Evolutionary conservation across 352 stramenopile species (phyloP).

Genomic region (Albugo candida): DNA sequence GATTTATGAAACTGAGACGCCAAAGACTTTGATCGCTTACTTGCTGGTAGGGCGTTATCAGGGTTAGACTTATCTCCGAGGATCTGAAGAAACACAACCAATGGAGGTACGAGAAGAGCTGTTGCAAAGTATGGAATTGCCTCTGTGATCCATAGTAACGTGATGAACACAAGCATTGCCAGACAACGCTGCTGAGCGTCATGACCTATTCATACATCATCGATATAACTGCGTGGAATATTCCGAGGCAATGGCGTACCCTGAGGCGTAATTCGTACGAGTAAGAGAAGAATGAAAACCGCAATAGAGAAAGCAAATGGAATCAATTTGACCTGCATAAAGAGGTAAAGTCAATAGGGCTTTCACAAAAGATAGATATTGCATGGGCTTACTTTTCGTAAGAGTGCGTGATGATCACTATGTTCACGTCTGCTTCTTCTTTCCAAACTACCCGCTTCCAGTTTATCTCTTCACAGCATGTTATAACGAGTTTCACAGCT

Average conservation of each 20-base stretch:
- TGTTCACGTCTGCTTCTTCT: constrained; percentile 61
- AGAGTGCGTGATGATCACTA: constrained; percentile 58
- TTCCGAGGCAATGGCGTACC: constrained; percentile 10
- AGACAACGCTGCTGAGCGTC: constrained; percentile 71
- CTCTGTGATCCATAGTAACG: constrained; percentile 80
- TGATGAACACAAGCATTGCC: constrained; percentile 81
- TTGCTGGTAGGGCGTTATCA: constrained; percentile 38
- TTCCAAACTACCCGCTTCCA: constrained; percentile 78
- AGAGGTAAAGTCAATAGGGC: neutral
- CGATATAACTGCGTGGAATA: neutral
- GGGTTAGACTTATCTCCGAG: constrained; percentile 72
- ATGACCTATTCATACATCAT: constrained; percentile 16
- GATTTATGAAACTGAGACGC: neutral
- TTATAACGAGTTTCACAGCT: neutral
- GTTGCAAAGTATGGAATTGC: constrained; percentile 84
- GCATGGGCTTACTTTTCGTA: constrained; percentile 41
- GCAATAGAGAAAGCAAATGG: constrained; percentile 47
- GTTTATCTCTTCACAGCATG: constrained; percentile 32
- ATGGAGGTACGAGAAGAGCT: constrained; percentile 67
- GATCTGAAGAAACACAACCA: constrained; percentile 80
- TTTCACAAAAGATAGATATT: neutral
- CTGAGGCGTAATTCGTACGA: constrained; percentile 57
- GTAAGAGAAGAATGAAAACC: constrained; percentile 51
- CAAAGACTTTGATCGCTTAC: constrained; percentile 14
- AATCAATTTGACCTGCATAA: constrained; percentile 48